Evolutionary conservation across 345 rosid species (phyloP), one percentile per base, ranked within the genome.

Genomic region (Pistacia atlantica): DNA sequence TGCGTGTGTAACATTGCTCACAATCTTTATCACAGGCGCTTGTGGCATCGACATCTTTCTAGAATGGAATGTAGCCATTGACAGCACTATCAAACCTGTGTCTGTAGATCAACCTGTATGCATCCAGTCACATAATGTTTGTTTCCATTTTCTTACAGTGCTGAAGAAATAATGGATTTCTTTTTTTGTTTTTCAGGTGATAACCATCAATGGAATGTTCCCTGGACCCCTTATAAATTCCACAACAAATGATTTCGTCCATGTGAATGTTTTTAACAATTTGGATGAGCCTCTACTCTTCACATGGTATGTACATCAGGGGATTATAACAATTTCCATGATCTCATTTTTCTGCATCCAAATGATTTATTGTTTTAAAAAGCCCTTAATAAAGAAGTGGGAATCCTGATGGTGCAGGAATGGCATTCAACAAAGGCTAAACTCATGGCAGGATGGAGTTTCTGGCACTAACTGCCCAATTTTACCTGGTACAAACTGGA

Each of bases 401-500:
- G 52, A 45, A 42, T 54, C 13, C 25, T 61, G 31, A 17, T 46
- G 75, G 31, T 73, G 79, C 76, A 85, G 89, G 90, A 88, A 88
- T 75, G 90, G 89, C 11, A 82, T 85, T 75, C 88, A 88, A 60
- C 90, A 84, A 66, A 84, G 94, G 82, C 85, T 83, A 54, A 85
- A 90, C 76, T 86, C 88, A 35, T 88, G 94, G 94, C 90, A 86
- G 45, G 92, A 88, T 67, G 90, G 90, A 59, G 91, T 85, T 62
- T 81, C 89, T 2, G 94, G 89, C 71, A 81, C 94, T n/a, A 90
- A 86, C 84, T 88, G 94, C 68, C 91, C 94, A n/a, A 87, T 90
- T 25, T 76, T 61, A 65, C 86, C 90, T 0, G 75, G 82, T 49
- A 76, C 79, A 25, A 90, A 87, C 82, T 87, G 90, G 90, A 90